These are phyloP conservation scores for Colletotrichum karsti DNA, from an alignment of 2,329 filamentous ascomycete genomes.

Conservation along the genomic window DNA sequence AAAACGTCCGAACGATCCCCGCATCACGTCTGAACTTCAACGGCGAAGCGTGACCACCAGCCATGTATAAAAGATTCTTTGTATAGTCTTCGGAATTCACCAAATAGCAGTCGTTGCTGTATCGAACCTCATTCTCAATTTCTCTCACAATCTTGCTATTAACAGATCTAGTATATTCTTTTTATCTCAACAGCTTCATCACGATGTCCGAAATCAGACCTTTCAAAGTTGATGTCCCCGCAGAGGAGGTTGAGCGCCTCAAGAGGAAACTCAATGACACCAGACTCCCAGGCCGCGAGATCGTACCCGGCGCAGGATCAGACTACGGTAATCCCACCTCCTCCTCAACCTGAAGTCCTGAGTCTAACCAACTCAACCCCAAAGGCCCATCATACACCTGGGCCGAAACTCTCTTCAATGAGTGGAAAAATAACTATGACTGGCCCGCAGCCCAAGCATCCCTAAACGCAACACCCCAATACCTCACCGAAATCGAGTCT, in stretches of 20 bases:
- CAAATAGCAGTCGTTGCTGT: too few relatives aligned
- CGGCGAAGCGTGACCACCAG: too few relatives aligned
- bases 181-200: too few relatives aligned
- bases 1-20: too few relatives aligned
- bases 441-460: conserved; percentile 25
- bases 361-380: too few relatives aligned
- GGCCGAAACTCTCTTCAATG: conserved; percentile 23
- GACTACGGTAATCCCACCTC: not conserved
- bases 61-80: too few relatives aligned
- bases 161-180: too few relatives aligned
- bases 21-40: too few relatives aligned
- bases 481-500: conserved; percentile 29
- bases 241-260: not conserved
- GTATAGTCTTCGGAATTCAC: too few relatives aligned
- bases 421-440: conserved; percentile 24
- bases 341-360: not conserved
- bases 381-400: too few relatives aligned
- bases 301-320: not conserved
- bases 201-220: conserved; percentile 7
- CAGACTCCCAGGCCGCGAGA: not conserved
- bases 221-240: not conserved
- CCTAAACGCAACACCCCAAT: conserved; percentile 27
- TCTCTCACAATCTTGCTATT: too few relatives aligned
- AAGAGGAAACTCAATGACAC: not conserved
- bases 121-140: too few relatives aligned